Base-by-base conservation (phyloP, 768 basidiomycete genomes). In the Rhodotorula graminis region DNA sequence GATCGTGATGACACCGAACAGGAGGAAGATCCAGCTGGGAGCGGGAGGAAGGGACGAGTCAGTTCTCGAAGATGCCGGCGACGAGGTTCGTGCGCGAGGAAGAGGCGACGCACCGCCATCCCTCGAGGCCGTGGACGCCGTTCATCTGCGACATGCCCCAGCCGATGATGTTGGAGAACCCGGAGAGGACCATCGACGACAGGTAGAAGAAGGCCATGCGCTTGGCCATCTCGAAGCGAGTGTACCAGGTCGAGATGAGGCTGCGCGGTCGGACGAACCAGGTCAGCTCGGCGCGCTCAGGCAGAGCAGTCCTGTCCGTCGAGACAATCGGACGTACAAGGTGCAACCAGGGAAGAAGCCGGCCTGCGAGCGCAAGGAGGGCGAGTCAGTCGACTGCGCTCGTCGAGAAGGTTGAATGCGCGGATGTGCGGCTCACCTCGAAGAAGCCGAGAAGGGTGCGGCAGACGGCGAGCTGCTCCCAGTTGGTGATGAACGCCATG, bases 141-240 rank as follows among this genome's bases (percentile, higher is more conserved):
- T 42, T 52, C n/a, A 77, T 69, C 4, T 50, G 59, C 8, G 67
- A 59, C 9, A 77, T 62, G 16, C 49, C 73, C 53, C 25, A 68
- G 19, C 29, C 46, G 42, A 61, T 61, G 44, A 76, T 71, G 64
- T 74, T 71, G 64, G 78, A 79, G 77, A 80, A 79, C 1, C 80
- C 80, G 29, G 77, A 76, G 63, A 79, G 71, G 57, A 78, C 75
- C 79, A 80, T 79, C n/a, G 76, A 76, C 19, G 76, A 73, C 21
- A 80, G 74, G 75, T 80, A 80, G 76, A 80, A 80, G 40, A 75
- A 66, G 21, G 77, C 75, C 60, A 80, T 60, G 37, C 80, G 76
- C 53, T 61, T 63, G 44, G 76, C 72, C 19, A 75, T 77, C 63
- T 79, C 77, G 69, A 75, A 79, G 37, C 80, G 78, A 5, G 77